A percentile compares a stretch with the other conserved stretches of the same genome.
phyloP scores from a whole-genome alignment of 768 basidiomycete genomes.

The Rickenella mellea region DNA sequence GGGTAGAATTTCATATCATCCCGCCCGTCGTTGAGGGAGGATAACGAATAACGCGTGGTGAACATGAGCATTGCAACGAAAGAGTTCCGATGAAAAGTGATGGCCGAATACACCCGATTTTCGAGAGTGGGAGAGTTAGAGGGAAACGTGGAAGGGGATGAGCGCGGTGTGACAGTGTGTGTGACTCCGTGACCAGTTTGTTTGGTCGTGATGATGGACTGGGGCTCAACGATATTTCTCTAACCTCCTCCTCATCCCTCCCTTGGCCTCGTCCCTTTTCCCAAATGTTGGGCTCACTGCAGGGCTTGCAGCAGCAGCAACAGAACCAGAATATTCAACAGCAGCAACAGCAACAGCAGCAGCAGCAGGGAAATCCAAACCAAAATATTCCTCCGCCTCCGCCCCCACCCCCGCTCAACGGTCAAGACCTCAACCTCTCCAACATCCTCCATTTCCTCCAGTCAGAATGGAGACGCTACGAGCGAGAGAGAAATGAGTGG shows the following conservation, averaged over 20 bases:
- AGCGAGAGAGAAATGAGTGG: slow-evolving; percentile 99
- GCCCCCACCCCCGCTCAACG: slow-evolving; percentile 73
- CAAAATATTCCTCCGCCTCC: slow-evolving; percentile 38
- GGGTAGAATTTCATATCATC: too few relatives aligned
- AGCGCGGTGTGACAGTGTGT: neutral
- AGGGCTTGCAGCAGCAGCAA: slow-evolving; percentile 10
- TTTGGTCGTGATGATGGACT: slow-evolving; percentile 1
- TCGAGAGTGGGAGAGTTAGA: neutral
- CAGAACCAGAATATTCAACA: slow-evolving; percentile 45
- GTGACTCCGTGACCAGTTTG: neutral
- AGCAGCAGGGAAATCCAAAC: slow-evolving; percentile 38
- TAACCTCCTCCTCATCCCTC: neutral
- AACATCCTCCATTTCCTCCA: slow-evolving; percentile 95
- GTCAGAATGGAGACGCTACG: slow-evolving; percentile 95
- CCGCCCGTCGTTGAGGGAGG: too few relatives aligned
- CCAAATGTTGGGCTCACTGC: neutral
- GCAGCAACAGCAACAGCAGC: slow-evolving; percentile 39
- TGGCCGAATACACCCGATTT: too few relatives aligned
- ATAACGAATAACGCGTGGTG: too few relatives aligned
- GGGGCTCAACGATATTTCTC: neutral
- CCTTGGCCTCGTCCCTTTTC: neutral
- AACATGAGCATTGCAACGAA: too few relatives aligned
- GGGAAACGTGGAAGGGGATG: neutral
- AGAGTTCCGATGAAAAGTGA: too few relatives aligned
- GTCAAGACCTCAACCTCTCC: slow-evolving; percentile 88